These are phyloP conservation scores for Podaxis carcinomalis DNA, from an alignment of 768 basidiomycete genomes.

Conservation along the genomic window DNA sequence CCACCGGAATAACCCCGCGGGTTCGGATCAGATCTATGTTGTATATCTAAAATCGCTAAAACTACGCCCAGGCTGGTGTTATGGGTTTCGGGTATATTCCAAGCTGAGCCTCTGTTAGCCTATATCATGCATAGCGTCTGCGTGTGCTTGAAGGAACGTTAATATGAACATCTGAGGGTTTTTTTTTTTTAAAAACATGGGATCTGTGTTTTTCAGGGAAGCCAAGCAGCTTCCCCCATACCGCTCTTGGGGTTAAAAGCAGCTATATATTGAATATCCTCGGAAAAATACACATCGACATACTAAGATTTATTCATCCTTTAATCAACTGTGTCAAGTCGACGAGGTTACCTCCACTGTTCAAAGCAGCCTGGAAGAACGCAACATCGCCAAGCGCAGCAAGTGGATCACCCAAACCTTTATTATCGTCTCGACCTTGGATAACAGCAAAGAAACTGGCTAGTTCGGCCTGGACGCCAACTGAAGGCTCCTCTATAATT, in stretches of 20 bases:
- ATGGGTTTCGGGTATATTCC: not conserved
- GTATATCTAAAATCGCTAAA: not conserved
- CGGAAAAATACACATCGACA: not conserved
- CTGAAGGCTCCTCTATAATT: constrained; percentile 41
- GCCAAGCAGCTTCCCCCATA: no score
- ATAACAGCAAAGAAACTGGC: constrained; percentile 55
- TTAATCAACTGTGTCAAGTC: constrained; percentile 43
- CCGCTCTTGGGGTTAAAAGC: not conserved
- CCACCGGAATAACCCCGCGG: not conserved
- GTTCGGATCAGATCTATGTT: not conserved
- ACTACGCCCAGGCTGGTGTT: no score
- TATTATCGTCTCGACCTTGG: constrained; percentile 43
- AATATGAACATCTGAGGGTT: not conserved
- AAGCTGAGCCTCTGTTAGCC: not conserved
- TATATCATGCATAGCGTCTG: not conserved
- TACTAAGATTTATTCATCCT: not conserved
- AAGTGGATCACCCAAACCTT: constrained; percentile 51
- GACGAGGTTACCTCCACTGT: constrained; percentile 55
- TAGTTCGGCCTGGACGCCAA: constrained; percentile 57
- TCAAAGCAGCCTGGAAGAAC: constrained; percentile 74
- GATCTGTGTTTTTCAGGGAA: not conserved
- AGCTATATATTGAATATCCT: not conserved
- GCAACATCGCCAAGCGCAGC: constrained; percentile 72
- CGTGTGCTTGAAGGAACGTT: not conserved
- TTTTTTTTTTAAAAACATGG: not conserved